Conservation (phyloP, 345 rosid genomes). For the Psidium guajava region DNA sequence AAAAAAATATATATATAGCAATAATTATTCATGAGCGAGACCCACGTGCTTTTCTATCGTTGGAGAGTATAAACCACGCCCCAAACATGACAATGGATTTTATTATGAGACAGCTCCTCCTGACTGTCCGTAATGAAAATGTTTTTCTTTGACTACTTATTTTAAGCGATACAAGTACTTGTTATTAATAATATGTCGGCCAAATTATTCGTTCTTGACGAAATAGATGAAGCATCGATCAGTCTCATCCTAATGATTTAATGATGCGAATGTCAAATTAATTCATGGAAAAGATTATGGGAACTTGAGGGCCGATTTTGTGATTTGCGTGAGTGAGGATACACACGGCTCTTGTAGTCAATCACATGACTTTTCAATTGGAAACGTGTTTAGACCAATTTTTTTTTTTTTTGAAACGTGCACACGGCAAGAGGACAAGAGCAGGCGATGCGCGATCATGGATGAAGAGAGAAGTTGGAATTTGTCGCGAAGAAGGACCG, state of each 20-base stretch:
- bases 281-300: neutral
- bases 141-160: neutral
- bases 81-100: too few species aligned
- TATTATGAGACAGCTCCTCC: neutral
- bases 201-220: neutral
- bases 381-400: too few species aligned
- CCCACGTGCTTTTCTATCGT: too few species aligned
- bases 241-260: neutral
- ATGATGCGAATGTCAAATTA: neutral
- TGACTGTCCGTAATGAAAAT: neutral
- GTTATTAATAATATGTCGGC: neutral
- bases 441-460: neutral
- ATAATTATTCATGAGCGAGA: too few species aligned
- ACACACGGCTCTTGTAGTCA: neutral
- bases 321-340: neutral
- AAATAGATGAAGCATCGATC: rapidly evolving
- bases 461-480: neutral
- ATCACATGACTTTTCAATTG: neutral
- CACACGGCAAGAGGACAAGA: neutral
- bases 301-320: too few species aligned
- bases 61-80: too few species aligned
- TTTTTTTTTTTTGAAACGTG: neutral
- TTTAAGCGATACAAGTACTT: neutral
- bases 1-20: too few species aligned
- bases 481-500: neutral